phyloP scores from a whole-genome alignment of 345 rosid genomes.

The Raphanus raphanistrum region DNA sequence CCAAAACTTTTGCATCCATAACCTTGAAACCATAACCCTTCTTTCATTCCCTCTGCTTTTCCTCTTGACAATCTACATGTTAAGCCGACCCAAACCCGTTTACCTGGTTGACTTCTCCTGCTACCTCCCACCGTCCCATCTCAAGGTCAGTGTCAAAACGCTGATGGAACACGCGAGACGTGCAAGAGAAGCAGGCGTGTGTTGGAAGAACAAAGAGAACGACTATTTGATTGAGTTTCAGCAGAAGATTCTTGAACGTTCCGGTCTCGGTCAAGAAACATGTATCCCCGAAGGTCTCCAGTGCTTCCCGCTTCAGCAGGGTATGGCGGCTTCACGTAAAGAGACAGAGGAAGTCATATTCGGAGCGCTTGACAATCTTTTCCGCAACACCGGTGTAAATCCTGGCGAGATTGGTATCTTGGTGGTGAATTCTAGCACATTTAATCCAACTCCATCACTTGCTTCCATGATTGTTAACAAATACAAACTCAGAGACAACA shows the following conservation, averaged over 20 bases:
- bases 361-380: conserved; percentile 78
- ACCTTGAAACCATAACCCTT: conserved; percentile 52
- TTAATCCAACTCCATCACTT: conserved; percentile 51
- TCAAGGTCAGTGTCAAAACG: conserved; percentile 50
- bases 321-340: conserved; percentile 80
- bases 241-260: conserved; percentile 75
- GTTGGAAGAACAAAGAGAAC: conserved; percentile 61
- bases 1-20: conserved; percentile 51
- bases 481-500: conserved; percentile 50
- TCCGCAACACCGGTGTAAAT: conserved; percentile 63
- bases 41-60: conserved; percentile 54
- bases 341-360: conserved; percentile 93
- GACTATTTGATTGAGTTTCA: conserved; percentile 64
- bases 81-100: conserved; percentile 63
- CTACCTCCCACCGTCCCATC: conserved; percentile 67
- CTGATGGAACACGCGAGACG: conserved; percentile 80
- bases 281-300: conserved; percentile 75
- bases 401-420: conserved; percentile 70
- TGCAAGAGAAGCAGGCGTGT: conserved; percentile 74
- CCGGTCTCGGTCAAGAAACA: conserved; percentile 93
- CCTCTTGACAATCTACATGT: conserved; percentile 59
- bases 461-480: conserved; percentile 46
- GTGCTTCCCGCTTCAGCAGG: conserved; percentile 71
- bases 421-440: conserved; percentile 38
- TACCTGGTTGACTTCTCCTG: conserved; percentile 74